Percentiles rank a stretch among this genome's conserved stretches.
These are phyloP conservation scores for Hyphopichia homilentoma DNA, from an alignment of 805 yeast species.

Conservation along the genomic window DNA sequence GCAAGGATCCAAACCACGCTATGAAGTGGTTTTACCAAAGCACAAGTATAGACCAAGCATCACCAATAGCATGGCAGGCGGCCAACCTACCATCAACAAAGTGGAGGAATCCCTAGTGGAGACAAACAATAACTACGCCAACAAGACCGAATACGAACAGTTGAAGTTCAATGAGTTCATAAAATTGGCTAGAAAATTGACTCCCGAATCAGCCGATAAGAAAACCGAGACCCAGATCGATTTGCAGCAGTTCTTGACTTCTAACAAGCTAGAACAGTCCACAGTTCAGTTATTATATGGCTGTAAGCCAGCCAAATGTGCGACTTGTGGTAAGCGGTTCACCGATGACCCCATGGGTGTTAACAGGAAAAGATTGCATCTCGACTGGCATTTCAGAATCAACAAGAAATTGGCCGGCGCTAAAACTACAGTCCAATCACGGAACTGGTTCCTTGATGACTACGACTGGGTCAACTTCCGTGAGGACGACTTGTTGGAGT, in stretches of 20 bases:
- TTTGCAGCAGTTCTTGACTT: slow-evolving; percentile 36
- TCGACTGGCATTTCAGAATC: slow-evolving; percentile 95
- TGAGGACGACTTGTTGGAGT: slow-evolving; percentile 53
- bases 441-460: slow-evolving; percentile 79
- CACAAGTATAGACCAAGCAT: slow-evolving; percentile 20
- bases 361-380: slow-evolving; percentile 56
- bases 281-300: slow-evolving; percentile 45
- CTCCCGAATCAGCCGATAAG: not conserved
- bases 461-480: slow-evolving; percentile 70
- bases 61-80: slow-evolving; percentile 5
- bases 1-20: slow-evolving; percentile 34
- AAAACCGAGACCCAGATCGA: slow-evolving; percentile 4
- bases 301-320: slow-evolving; percentile 75
- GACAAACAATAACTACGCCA: not conserved
- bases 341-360: slow-evolving; percentile 54
- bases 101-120: slow-evolving; percentile 3
- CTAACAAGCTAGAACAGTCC: slow-evolving; percentile 27
- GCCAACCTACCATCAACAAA: slow-evolving; percentile 1
- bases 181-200: slow-evolving; percentile 17
- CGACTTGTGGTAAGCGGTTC: slow-evolving; percentile 87
- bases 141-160: slow-evolving; percentile 28
- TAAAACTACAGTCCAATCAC: slow-evolving; percentile 51
- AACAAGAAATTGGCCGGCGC: slow-evolving; percentile 59
- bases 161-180: slow-evolving; percentile 28
- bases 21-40: slow-evolving; percentile 28